A percentile compares a stretch with the other conserved stretches of the same genome.
phyloP scores from a whole-genome alignment of 129 eudicot genomes.

The Pittosporum tobira region DNA sequence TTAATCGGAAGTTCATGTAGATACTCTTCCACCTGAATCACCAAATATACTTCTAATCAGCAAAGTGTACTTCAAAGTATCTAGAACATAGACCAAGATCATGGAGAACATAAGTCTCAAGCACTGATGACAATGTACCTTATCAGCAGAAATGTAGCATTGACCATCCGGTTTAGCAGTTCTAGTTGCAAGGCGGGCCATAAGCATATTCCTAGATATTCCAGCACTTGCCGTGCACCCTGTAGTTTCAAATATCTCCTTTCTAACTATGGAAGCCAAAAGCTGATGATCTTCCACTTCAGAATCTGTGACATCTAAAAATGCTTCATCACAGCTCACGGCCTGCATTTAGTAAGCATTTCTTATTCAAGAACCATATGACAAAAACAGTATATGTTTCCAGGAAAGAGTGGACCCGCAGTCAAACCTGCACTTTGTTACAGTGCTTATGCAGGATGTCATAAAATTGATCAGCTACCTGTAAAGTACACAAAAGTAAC shows the following conservation, averaged over 20 bases:
- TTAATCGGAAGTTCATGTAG: conserved; percentile 66
- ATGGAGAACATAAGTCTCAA: not conserved
- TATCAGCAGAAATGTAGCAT: conserved; percentile 61
- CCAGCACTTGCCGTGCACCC: conserved; percentile 96
- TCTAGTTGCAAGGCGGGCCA: conserved; percentile 92
- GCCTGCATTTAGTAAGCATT: conserved; percentile 44
- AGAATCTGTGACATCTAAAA: conserved; percentile 65
- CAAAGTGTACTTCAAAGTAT: not conserved
- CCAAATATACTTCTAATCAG: conserved; percentile 12
- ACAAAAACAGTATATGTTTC: not conserved
- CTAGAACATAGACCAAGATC: not conserved
- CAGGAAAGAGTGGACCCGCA: not conserved
- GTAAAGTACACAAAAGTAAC: no score
- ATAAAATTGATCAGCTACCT: conserved; percentile 97
- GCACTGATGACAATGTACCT: conserved; percentile 25
- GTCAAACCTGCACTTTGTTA: conserved; percentile 75
- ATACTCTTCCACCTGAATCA: conserved; percentile 64
- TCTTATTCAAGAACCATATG: conserved; percentile 5
- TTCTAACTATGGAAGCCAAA: conserved; percentile 66
- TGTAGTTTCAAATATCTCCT: conserved; percentile 69
- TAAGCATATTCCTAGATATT: conserved; percentile 70
- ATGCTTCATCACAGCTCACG: conserved; percentile 96
- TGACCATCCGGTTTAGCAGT: conserved; percentile 93
- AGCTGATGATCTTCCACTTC: conserved; percentile 50
- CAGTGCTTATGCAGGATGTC: conserved; percentile 81